These are phyloP conservation scores for Debaryomyces maramus DNA, from an alignment of 805 yeast species.

Conservation along the genomic window DNA sequence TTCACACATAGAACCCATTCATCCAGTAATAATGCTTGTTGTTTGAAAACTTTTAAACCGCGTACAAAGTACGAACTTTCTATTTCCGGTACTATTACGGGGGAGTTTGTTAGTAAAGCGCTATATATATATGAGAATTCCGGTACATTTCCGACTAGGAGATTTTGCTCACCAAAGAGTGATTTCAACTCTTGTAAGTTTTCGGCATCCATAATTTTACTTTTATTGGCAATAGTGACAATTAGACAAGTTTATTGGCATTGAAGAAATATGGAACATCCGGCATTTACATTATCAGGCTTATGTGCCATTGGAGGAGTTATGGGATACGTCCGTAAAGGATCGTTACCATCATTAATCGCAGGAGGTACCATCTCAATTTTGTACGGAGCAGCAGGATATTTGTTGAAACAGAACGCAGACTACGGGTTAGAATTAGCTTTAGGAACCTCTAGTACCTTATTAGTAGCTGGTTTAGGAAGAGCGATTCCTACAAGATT, in stretches of 20 bases:
- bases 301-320: slow-evolving; percentile 69
- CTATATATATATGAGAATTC: background rate
- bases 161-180: background rate
- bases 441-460: slow-evolving; percentile 63
- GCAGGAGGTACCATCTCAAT: slow-evolving; percentile 70
- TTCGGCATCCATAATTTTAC: too few relatives aligned
- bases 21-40: slow-evolving; percentile 2
- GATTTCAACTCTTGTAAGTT: too few relatives aligned
- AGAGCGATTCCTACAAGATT: slow-evolving; percentile 62
- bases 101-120: background rate
- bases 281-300: slow-evolving; percentile 69
- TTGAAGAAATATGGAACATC: slow-evolving; percentile 70
- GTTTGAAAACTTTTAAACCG: slow-evolving; percentile 1
- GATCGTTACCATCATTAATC: slow-evolving; percentile 74
- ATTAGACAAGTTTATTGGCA: background rate
- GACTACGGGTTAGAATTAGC: slow-evolving; percentile 84
- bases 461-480: slow-evolving; percentile 70
- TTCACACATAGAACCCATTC: background rate
- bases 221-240: background rate
- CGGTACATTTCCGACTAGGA: background rate
- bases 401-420: slow-evolving; percentile 67
- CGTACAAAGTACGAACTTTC: background rate
- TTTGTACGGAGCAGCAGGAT: slow-evolving; percentile 69
- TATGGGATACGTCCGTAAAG: slow-evolving; percentile 64
- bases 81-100: background rate